phyloP scores from a whole-genome alignment of 495 filamentous ascomycete species.

The Daldinia grandis region DNA sequence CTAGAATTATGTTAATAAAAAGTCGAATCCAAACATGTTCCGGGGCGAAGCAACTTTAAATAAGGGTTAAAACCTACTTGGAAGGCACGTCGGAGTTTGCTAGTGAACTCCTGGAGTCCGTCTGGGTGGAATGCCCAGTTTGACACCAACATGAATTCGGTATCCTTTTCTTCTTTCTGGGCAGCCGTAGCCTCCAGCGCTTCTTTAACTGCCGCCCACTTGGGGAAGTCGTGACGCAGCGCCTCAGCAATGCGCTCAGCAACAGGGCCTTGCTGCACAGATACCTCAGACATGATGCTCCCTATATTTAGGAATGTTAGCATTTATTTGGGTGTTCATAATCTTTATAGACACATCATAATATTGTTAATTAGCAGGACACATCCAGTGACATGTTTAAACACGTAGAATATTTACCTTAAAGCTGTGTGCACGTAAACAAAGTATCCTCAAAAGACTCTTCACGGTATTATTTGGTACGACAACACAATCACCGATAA shows the following conservation, averaged over 20 bases:
- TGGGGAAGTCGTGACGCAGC: neutral
- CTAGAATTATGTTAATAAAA: conserved; percentile 33
- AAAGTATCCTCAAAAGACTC: neutral
- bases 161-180: neutral
- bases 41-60: neutral
- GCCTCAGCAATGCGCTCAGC: neutral
- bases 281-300: neutral
- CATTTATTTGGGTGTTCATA: neutral
- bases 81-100: conserved; percentile 19
- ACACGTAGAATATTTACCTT: neutral
- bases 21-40: neutral
- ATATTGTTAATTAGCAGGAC: neutral
- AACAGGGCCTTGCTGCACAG: neutral
- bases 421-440: neutral
- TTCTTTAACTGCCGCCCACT: conserved; percentile 1
- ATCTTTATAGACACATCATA: neutral
- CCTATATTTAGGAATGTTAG: neutral
- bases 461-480: neutral
- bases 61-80: conserved; percentile 33
- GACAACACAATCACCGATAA: neutral
- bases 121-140: conserved; percentile 47
- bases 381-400: neutral
- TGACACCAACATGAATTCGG: conserved; percentile 44
- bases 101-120: conserved; percentile 42
- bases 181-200: neutral